Percentiles rank a stretch among this genome's conserved stretches.
These are phyloP conservation scores for Annona cherimola DNA, from an alignment of 164 flowering plant genomes.

Conservation along the genomic window DNA sequence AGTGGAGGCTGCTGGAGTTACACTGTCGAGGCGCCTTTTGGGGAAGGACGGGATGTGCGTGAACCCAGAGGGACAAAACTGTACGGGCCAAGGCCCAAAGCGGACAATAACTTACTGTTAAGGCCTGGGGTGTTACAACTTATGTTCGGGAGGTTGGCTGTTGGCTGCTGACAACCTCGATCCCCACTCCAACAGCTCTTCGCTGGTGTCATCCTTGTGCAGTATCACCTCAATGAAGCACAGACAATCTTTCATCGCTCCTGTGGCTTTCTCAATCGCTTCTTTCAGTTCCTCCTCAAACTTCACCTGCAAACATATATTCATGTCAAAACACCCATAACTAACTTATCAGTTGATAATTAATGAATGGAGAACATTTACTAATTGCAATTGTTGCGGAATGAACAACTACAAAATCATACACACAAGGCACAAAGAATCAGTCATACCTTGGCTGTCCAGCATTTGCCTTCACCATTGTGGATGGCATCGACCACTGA, in stretches of 20 bases:
- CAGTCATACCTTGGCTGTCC: conserved; percentile 50
- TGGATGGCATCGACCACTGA: conserved; percentile 58
- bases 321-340: too few species aligned
- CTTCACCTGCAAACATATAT: conserved; percentile 38
- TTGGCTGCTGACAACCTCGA: conserved; percentile 80
- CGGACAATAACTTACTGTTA: too few species aligned
- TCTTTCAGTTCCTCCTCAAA: conserved; percentile 61
- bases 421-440: neutral
- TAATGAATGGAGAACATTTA: too few species aligned
- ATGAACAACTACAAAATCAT: too few species aligned
- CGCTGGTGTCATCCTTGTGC: conserved; percentile 85
- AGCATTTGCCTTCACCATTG: conserved; percentile 69
- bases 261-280: conserved; percentile 60
- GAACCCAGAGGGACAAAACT: too few species aligned
- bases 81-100: too few species aligned
- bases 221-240: conserved; percentile 83
- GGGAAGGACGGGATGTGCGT: too few species aligned
- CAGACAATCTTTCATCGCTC: conserved; percentile 48
- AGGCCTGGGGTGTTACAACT: too few species aligned
- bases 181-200: conserved; percentile 81
- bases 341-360: too few species aligned
- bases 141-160: conserved; percentile 77
- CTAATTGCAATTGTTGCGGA: too few species aligned
- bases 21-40: too few species aligned
- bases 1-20: too few species aligned